Evolutionary conservation across 768 basidiomycete species (phyloP), one percentile per base, ranked within the genome.

Genomic region (Phlebiopsis flavidoalba): DNA sequence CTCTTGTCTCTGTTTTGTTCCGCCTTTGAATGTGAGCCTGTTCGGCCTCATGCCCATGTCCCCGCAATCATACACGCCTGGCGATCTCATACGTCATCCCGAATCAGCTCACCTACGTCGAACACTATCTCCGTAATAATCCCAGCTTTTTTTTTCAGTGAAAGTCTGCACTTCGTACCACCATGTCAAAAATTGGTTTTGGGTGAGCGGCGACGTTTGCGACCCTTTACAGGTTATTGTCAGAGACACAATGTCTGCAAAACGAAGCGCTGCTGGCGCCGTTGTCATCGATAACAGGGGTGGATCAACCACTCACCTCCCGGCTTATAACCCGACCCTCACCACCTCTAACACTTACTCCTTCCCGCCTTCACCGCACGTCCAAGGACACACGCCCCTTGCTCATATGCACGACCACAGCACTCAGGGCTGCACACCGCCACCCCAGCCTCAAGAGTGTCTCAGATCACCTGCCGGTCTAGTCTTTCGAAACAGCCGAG

Each of bases 221-320:
- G 40, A n/a, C n/a, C n/a, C 40, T 8, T 12, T 43, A 8, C 17
- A 3, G 17, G 26, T 31, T 31, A 31, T 31, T 31, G 40, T 17
- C 40, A 43, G 17, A 3, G 40, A 43, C 40, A 43, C 26, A 31
- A 12, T 43, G 40, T 17, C 17, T 43, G 17, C 40, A 12, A 43
- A 12, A n/a, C n/a, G n/a, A n/a, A 3, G 40, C 40, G 40, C 40
- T 17, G 40, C 40, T n/a, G n/a, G 40, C 40, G n/a, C 40, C 40
- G 11, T 17, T 26, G 46, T 58, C 57, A 58, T 36, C 31, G 46
- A 58, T 58, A 58, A 36, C 57, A 46, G 46, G 57, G 46, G 45
- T 46, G 43, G n/a, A 33, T 24, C n/a, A 46, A n/a, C 8, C 31
- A 50, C 57, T 14, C 21, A n/a, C 19, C 45, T 58, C 57, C 33